These are phyloP conservation scores for Fraxinus angustifolia DNA, from an alignment of 305 asterid genomes.

Conservation along the genomic window DNA sequence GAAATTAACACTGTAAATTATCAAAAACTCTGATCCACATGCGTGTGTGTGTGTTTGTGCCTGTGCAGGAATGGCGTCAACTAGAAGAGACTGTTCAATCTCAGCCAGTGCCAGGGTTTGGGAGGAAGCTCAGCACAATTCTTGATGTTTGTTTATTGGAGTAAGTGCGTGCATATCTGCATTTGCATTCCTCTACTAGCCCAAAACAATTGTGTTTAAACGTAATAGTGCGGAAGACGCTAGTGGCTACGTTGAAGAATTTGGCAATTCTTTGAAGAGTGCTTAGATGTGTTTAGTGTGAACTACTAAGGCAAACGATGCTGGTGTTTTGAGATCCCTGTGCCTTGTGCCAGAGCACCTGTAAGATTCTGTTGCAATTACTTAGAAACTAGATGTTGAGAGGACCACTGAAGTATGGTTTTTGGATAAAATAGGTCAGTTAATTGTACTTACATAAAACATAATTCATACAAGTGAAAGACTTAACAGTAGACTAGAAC, in stretches of 20 bases:
- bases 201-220: not conserved
- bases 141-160: slow-evolving; percentile 53
- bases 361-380: not conserved
- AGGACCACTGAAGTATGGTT: slow-evolving; percentile 7
- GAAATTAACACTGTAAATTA: slow-evolving; percentile 15
- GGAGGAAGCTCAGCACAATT: slow-evolving; percentile 66
- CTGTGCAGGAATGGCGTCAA: slow-evolving; percentile 65
- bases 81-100: slow-evolving; percentile 64
- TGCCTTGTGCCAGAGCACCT: not conserved
- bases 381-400: slow-evolving; percentile 2
- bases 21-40: slow-evolving; percentile 17
- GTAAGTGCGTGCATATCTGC: slow-evolving; percentile 39
- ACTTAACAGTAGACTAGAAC: not conserved
- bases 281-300: not conserved
- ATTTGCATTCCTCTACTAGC: not conserved
- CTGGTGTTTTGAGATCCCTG: not conserved
- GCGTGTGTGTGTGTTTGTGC: not conserved
- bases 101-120: slow-evolving; percentile 66
- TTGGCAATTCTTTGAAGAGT: slow-evolving; percentile 14
- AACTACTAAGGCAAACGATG: not conserved
- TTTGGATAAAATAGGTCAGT: not conserved
- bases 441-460: not conserved
- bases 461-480: not conserved
- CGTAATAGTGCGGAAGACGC: not conserved
- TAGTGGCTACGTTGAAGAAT: slow-evolving; percentile 4